Evolutionary conservation across 78 protist genomes (phyloP).

Genomic region (Monosiga brevicollis): DNA sequence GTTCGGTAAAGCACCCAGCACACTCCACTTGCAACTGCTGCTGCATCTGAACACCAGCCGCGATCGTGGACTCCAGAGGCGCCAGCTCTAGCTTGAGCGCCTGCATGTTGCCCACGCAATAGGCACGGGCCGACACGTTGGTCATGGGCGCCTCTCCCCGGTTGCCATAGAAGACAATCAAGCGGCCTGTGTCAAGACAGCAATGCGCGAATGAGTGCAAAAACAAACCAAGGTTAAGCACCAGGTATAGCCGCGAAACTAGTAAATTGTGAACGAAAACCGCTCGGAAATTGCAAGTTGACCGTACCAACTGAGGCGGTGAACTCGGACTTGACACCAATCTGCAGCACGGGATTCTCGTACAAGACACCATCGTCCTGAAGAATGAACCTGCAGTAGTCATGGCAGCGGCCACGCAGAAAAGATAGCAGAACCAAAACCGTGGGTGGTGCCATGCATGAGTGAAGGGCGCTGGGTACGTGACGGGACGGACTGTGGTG

Average conservation of each 20-base stretch:
- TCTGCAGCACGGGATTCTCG: slow-evolving; percentile 53
- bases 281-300: no score
- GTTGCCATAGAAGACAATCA: slow-evolving; percentile 48
- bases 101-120: not conserved
- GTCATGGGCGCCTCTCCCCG: slow-evolving; percentile 32
- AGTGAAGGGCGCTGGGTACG: not conserved
- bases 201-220: not conserved
- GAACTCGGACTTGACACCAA: slow-evolving; percentile 53
- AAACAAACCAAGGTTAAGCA: not conserved
- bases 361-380: slow-evolving; percentile 48
- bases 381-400: not conserved
- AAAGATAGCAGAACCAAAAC: not conserved
- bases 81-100: not conserved
- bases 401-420: not conserved
- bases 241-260: not conserved
- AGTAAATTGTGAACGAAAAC: no score
- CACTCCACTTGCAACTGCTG: not conserved
- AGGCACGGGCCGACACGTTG: slow-evolving; percentile 5
- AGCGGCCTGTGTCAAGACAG: slow-evolving; percentile 24
- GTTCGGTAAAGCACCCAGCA: slow-evolving; percentile 20
- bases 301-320: not conserved
- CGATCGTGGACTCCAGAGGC: not conserved
- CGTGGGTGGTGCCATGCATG: not conserved
- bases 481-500: no score
- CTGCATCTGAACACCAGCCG: not conserved